These are phyloP conservation scores for Berkeleyomyces rouxiae DNA, from an alignment of 2,329 filamentous ascomycete species.

Conservation along the genomic window DNA sequence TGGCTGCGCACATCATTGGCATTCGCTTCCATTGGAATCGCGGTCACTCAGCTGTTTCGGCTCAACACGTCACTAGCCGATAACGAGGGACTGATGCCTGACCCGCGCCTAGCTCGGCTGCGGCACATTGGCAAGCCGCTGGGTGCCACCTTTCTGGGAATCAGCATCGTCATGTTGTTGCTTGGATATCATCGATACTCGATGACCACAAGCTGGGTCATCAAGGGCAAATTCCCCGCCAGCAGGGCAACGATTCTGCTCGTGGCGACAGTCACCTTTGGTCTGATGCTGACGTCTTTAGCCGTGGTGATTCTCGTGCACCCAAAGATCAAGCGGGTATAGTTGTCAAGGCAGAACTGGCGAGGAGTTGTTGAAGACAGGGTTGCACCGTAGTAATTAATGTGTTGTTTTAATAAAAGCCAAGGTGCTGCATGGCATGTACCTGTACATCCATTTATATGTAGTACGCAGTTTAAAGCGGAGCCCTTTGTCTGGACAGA, in stretches of 20 bases:
- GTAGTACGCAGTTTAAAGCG: conserved; percentile 2
- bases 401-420: neutral
- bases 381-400: neutral
- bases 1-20: conserved; percentile 71
- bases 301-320: conserved; percentile 43
- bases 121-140: conserved; percentile 55
- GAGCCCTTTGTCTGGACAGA: neutral
- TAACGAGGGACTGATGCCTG: conserved; percentile 17
- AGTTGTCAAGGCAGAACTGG: neutral
- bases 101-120: conserved; percentile 28
- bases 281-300: conserved; percentile 43
- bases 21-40: conserved; percentile 70
- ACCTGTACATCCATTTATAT: neutral
- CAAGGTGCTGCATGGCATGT: neutral
- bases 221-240: conserved; percentile 64
- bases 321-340: conserved; percentile 16
- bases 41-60: conserved; percentile 70
- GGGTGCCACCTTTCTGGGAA: conserved; percentile 58
- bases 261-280: conserved; percentile 47
- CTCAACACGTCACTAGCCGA: conserved; percentile 49
- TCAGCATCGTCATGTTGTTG: conserved; percentile 58
- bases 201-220: conserved; percentile 62
- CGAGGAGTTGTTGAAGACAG: neutral
- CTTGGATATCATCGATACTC: conserved; percentile 68
- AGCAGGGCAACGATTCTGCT: conserved; percentile 59